phyloP scores from a whole-genome alignment of 495 filamentous ascomycete species.

The Talaromyces stipitatus region DNA sequence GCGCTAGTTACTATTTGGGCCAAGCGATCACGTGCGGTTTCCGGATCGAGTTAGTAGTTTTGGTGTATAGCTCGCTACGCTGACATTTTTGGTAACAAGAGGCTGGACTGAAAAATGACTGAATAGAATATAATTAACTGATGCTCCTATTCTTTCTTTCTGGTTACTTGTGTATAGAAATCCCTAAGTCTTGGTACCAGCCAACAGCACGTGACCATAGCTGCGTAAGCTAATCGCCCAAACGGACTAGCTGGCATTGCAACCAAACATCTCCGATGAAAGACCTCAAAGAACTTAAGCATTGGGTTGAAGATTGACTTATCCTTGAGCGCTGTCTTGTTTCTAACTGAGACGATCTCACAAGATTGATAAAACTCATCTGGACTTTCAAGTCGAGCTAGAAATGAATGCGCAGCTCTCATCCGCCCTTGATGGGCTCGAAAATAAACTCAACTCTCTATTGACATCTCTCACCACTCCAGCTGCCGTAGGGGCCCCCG shows the following conservation, averaged over 20 bases:
- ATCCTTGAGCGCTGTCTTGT: too few relatives aligned
- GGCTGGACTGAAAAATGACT: too few relatives aligned
- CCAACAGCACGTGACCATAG: neutral
- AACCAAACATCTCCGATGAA: neutral
- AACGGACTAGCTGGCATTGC: neutral
- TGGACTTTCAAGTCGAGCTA: neutral
- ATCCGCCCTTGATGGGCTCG: conserved; percentile 28
- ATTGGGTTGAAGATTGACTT: neutral
- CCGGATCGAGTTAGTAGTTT: neutral
- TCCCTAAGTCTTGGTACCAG: neutral
- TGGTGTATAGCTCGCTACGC: too few relatives aligned
- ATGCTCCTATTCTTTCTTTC: neutral
- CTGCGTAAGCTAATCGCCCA: neutral
- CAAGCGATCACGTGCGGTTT: neutral
- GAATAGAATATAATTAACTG: too few relatives aligned
- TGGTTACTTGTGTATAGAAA: neutral
- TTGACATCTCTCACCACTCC: conserved; percentile 34
- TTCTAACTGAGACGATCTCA: too few relatives aligned
- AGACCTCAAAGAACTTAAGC: neutral
- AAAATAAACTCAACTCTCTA: conserved; percentile 34
- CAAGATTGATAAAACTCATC: neutral
- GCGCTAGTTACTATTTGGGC: neutral
- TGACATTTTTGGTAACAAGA: too few relatives aligned
- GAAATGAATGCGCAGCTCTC: conserved; percentile 34
- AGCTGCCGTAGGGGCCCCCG: conserved; percentile 33